Evolutionary conservation across 2,329 filamentous ascomycete genomes (phyloP), one percentile per base, ranked within the genome.

Genomic region (Colletotrichum abscissum): DNA sequence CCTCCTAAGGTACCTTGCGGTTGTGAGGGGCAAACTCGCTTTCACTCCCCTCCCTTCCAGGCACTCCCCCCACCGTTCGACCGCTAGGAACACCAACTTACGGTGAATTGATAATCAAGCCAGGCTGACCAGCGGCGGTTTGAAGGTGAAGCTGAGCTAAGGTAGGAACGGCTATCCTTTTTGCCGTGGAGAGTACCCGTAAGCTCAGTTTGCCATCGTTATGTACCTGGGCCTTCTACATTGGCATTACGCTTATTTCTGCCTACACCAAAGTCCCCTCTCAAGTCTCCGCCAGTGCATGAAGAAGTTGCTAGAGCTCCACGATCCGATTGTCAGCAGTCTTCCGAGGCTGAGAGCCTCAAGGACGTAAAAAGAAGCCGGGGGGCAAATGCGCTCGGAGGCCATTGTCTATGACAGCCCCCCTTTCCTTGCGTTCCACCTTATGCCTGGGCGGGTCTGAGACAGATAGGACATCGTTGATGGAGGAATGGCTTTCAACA

Each of bases 51-150:
- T 42, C 72, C 69, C 33, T 63, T 63, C 11, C 30, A 66, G 57
- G 69, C 30, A 67, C 56, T 54, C 14, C 60, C 57, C 57, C 69
- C 67, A 64, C 54, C 54, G 54, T 69, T 69, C 46, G 58, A 24
- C 38, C 52, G 58, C 52, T 56, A 56, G 54, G 30, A 54, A 46
- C 49, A 63, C 30, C 52, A 63, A 66, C 54, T 59, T 72, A 63
- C 55, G 58, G 59, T 56, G 57, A 57, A 74, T 75, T 70, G 73
- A 70, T 75, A 70, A 75, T 75, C 73, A 74, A 66, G 60, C 56
- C 63, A 67, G 35, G 46, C 69, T 58, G n/a, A 24, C 52, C 16
- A 22, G 4, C 42, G 58, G 11, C 28, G 19, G 54, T 55, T 30
- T 59, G 57, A 46, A 46, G 26, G n/a, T 35, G 35, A 66, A 28